phyloP scores from a whole-genome alignment of 345 rosid species.

The Cardamine resedifolia region DNA sequence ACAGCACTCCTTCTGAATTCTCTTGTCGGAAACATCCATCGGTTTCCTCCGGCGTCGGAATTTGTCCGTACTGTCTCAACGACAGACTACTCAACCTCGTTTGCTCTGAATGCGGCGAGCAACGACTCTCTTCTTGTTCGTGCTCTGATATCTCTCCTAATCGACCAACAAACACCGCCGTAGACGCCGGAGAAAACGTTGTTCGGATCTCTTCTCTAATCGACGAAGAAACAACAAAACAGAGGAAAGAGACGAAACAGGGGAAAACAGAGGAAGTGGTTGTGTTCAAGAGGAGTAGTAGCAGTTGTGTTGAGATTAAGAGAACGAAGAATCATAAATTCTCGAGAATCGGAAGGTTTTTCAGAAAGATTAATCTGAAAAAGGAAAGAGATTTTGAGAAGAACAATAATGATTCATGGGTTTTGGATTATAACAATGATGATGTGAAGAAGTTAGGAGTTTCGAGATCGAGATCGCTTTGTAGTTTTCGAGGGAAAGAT shows the following conservation, averaged over 20 bases:
- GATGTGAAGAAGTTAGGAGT: constrained; percentile 46
- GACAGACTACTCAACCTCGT: constrained; percentile 85
- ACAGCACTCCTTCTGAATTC: constrained; percentile 53
- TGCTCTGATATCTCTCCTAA: constrained; percentile 81
- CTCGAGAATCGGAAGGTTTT: constrained; percentile 74
- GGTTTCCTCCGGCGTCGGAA: constrained; percentile 65
- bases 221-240: constrained; percentile 44
- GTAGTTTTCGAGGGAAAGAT: constrained; percentile 69
- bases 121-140: constrained; percentile 88
- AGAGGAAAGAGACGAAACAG: constrained; percentile 39
- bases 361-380: constrained; percentile 54
- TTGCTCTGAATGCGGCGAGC: constrained; percentile 95
- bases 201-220: constrained; percentile 85
- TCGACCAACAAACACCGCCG: constrained; percentile 58
- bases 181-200: constrained; percentile 54
- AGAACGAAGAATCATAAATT: constrained; percentile 56
- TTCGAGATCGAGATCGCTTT: constrained; percentile 88
- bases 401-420: constrained; percentile 65
- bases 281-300: constrained; percentile 75
- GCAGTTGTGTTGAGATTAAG: constrained; percentile 90
- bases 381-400: constrained; percentile 46
- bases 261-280: constrained; percentile 52
- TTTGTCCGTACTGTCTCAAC: constrained; percentile 81
- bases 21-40: constrained; percentile 90
- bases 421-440: constrained; percentile 51